Percentiles rank a stretch among this genome's conserved stretches.
Evolutionary conservation across 2,329 filamentous ascomycete species (phyloP).

Genomic region (Tolypocladium nubicola): DNA sequence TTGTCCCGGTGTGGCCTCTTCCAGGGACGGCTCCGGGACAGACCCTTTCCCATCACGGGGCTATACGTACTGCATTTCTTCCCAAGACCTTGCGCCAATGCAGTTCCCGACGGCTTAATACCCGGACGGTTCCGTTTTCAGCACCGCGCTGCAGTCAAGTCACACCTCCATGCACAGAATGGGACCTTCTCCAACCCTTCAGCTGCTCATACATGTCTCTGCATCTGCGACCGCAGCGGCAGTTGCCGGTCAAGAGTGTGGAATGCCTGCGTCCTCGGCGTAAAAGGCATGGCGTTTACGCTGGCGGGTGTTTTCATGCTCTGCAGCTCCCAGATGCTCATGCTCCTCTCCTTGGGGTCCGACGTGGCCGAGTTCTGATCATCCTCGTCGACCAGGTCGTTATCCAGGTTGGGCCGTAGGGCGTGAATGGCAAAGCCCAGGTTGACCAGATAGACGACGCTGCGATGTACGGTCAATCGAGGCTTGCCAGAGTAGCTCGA

Average conservation of each 20-base stretch:
- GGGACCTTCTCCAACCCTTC: background rate
- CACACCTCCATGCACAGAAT: background rate
- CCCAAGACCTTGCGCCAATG: background rate
- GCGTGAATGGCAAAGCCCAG: constrained; percentile 48
- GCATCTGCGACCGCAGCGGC: constrained; percentile 32
- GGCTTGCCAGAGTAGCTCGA: background rate
- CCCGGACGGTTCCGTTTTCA: too few species aligned
- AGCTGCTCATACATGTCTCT: background rate
- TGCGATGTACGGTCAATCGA: constrained; percentile 16
- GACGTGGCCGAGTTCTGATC: constrained; percentile 25
- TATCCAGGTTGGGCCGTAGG: constrained; percentile 44
- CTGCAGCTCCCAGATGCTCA: constrained; percentile 48
- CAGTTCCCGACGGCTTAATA: background rate
- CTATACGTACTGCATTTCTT: background rate
- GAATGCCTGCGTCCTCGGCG: constrained; percentile 58
- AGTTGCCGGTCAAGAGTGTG: constrained; percentile 49
- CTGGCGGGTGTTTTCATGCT: constrained; percentile 29
- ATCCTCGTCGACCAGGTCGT: constrained; percentile 34
- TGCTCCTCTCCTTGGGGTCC: constrained; percentile 29
- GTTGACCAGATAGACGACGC: constrained; percentile 50
- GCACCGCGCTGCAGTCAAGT: too few species aligned
- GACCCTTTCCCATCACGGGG: background rate
- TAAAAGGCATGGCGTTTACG: constrained; percentile 36
- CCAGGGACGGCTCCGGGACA: background rate
- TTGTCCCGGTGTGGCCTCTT: background rate